Conservation (phyloP, 2,329 filamentous ascomycete species). For the Clarireedia hainanense region DNA sequence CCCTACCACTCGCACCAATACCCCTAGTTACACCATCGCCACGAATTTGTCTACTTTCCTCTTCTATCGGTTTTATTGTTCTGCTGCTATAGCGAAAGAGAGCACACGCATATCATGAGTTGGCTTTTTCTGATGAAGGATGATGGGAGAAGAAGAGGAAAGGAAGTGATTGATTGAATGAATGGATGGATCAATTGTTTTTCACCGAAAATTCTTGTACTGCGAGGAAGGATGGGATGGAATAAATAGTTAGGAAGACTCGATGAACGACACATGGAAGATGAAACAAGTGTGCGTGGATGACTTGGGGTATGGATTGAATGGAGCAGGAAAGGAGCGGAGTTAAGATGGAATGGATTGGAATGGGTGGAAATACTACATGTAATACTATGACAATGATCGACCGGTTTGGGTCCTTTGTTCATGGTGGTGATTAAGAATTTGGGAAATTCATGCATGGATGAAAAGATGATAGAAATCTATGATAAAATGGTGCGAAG, state of each 20-base stretch:
- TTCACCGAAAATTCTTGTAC: constrained; percentile 16
- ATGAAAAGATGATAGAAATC: neutral
- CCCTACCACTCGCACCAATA: neutral
- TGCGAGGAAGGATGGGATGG: neutral
- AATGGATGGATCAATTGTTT: constrained; percentile 4
- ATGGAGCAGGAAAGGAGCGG: neutral
- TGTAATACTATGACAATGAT: constrained; percentile 11
- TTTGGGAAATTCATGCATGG: constrained; percentile 4
- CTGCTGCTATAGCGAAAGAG: neutral
- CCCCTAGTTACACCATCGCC: constrained; percentile 2
- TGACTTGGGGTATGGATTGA: neutral
- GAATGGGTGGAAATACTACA: constrained; percentile 6
- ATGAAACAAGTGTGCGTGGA: neutral
- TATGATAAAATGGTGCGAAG: neutral
- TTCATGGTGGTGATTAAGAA: constrained; percentile 6
- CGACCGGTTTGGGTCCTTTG: constrained; percentile 20
- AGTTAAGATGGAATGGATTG: neutral
- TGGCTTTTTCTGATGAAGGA: neutral
- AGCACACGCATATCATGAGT: constrained; percentile 17
- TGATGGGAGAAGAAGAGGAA: no score
- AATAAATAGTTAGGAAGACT: no score
- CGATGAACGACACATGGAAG: no score
- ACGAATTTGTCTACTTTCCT: neutral
- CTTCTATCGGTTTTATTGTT: neutral
- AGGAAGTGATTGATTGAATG: no score